phyloP scores from a whole-genome alignment of 2,329 filamentous ascomycete genomes.

The Microascus cirrosus region DNA sequence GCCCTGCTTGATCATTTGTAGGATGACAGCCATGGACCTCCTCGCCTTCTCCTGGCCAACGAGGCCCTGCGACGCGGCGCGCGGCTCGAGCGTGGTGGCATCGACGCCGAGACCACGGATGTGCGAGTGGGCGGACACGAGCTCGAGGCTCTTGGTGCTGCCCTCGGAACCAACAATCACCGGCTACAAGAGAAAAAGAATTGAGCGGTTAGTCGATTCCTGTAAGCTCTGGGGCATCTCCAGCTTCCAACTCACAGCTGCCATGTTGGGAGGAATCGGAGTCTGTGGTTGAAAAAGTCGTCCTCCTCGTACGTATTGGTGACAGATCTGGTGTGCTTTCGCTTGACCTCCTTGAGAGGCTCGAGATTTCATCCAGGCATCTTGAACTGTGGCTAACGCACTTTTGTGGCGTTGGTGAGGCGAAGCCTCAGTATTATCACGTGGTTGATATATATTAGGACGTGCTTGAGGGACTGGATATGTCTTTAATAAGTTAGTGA shows the following conservation, averaged over 20 bases:
- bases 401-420: neutral
- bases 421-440: neutral
- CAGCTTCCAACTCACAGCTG: neutral
- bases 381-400: slow-evolving; percentile 1
- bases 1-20: slow-evolving; percentile 98
- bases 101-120: slow-evolving; percentile 94
- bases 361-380: neutral
- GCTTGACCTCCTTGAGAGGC: neutral
- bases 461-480: neutral
- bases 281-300: slow-evolving; percentile 2
- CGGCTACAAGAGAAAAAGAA: slow-evolving; percentile 26
- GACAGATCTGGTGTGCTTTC: slow-evolving; percentile 4
- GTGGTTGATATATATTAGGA: neutral
- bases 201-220: slow-evolving; percentile 8
- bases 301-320: neutral
- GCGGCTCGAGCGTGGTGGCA: slow-evolving; percentile 78
- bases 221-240: neutral
- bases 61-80: slow-evolving; percentile 76
- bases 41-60: slow-evolving; percentile 95
- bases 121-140: slow-evolving; percentile 97
- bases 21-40: slow-evolving; percentile 88
- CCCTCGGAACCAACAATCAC: slow-evolving; percentile 79
- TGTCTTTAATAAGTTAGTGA: neutral
- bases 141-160: slow-evolving; percentile 78
- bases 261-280: neutral